Percentiles rank a stretch among this genome's conserved stretches.
Conservation (phyloP, 345 rosid species). For the Hypericum perforatum region DNA sequence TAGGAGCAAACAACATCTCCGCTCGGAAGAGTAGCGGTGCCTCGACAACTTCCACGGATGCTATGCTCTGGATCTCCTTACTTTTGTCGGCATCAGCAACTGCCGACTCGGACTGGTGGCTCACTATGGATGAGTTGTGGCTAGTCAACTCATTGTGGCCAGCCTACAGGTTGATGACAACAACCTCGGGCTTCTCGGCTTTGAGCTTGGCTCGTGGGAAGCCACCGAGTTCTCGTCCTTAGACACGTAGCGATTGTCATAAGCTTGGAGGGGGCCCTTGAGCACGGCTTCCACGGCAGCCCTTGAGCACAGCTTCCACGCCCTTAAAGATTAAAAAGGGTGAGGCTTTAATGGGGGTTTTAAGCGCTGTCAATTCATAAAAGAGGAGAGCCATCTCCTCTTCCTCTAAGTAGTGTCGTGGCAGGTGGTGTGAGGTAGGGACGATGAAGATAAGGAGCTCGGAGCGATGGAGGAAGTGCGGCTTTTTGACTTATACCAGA, state of each 20-base stretch:
- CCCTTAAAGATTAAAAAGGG: too few species aligned
- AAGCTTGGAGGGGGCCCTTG: constrained; percentile 54
- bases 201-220: constrained; percentile 28
- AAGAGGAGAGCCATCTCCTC: too few species aligned
- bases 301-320: constrained; percentile 82
- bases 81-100: constrained; percentile 46
- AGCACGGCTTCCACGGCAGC: constrained; percentile 59
- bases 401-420: too few species aligned
- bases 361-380: too few species aligned
- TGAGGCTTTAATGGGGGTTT: too few species aligned
- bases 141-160: constrained; percentile 39
- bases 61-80: constrained; percentile 51
- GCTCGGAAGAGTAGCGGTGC: constrained; percentile 21
- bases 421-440: too few species aligned
- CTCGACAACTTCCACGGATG: constrained; percentile 53
- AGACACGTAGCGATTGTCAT: constrained; percentile 78
- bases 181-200: constrained; percentile 5
- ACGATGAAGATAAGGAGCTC: too few species aligned
- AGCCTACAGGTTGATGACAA: background rate
- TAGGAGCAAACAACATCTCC: constrained; percentile 22
- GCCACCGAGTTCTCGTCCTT: constrained; percentile 59
- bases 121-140: constrained; percentile 79
- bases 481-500: too few species aligned
- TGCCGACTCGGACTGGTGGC: constrained; percentile 78
- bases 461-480: too few species aligned